Percentiles rank a stretch among this genome's conserved stretches.
Conservation (phyloP, 805 yeast species). For the Yarrowia deformans region DNA sequence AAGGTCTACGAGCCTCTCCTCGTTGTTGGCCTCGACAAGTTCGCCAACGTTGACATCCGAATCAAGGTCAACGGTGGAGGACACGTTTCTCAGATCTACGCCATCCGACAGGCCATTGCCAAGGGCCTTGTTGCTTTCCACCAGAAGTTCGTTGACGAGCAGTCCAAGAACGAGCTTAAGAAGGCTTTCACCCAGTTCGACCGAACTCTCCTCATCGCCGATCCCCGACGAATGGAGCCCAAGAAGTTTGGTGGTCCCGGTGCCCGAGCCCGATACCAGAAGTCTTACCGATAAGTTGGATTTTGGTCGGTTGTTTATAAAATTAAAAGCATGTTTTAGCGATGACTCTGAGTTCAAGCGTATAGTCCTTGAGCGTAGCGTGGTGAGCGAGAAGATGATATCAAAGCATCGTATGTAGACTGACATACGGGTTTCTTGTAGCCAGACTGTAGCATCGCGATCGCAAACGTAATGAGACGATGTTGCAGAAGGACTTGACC, state of each 20-base stretch:
- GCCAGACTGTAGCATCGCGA: too few species aligned
- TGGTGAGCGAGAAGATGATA: background rate
- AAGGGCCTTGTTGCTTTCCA: conserved; percentile 99
- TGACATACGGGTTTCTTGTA: too few species aligned
- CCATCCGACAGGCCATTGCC: conserved; percentile 99
- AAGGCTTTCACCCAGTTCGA: conserved; percentile 96
- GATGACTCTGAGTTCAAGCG: background rate
- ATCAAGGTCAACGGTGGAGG: conserved; percentile 99
- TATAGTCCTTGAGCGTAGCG: background rate
- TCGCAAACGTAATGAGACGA: too few species aligned
- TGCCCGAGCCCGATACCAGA: conserved; percentile 99
- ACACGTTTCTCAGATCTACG: conserved; percentile 99
- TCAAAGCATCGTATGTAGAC: too few species aligned
- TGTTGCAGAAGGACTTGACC: too few species aligned
- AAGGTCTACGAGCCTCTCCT: conserved; percentile 99
- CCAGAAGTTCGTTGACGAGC: conserved; percentile 99
- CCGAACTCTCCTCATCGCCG: conserved; percentile 99
- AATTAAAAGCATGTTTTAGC: conserved; percentile 39
- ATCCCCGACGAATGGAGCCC: conserved; percentile 99
- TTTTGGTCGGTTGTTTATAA: conserved; percentile 37
- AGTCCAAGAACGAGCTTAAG: conserved; percentile 99
- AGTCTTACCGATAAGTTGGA: conserved; percentile 91
- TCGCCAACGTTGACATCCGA: conserved; percentile 98
- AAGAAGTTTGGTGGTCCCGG: conserved; percentile 99
- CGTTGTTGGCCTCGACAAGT: conserved; percentile 98